Base-by-base conservation (phyloP, 306 rosid species). In the Acacia confusa region DNA sequence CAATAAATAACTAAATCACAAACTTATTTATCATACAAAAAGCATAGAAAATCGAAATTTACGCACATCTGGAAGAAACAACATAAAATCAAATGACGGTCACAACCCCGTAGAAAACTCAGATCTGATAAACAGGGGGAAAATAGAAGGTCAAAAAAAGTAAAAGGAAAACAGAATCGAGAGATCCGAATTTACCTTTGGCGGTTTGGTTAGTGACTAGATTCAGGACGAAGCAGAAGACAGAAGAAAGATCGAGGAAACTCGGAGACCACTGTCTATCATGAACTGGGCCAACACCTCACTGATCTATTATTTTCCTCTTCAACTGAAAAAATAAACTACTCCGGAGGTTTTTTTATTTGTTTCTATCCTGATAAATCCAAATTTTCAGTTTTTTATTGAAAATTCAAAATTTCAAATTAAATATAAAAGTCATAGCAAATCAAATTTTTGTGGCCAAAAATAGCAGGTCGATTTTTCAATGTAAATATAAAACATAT, bases 141-240 rank as follows among this genome's bases (percentile, higher is more conserved):
- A 8, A 48, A 14, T 40, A 41, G 43, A 9, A 30, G 38, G 55
- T 69, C 52, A 10, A 10, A 69, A 45, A 45, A 43, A 7, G 68
- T 2, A 3, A 65, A 1, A 12, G 47, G 34, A n/a, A 43, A 11
- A 34, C 11, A n/a, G 14, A 40, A 75, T n/a, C 15, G 27, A 28
- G 61, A 77, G 80, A 77, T 41, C 60, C 28, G 81, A 78, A 66
- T 40, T 47, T 45, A 78, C 81, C 81, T 66, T 4, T 19, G 9
- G 34, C 4, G 61, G 27, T 3, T 19, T 27, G 25, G 32, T 14
- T 14, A 14, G 48, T 3, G 53, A 20, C 47, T 45, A 12, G 80
- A 45, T 64, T 78, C 25, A 48, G 81, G 81, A 47, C 47, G 32
- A 78, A 66, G 69, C 40, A 66, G 74, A 32, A 27, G 80, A 75